Evolutionary conservation across 2,329 filamentous ascomycete genomes (phyloP).

Genomic region (Orbilia oligospora): DNA sequence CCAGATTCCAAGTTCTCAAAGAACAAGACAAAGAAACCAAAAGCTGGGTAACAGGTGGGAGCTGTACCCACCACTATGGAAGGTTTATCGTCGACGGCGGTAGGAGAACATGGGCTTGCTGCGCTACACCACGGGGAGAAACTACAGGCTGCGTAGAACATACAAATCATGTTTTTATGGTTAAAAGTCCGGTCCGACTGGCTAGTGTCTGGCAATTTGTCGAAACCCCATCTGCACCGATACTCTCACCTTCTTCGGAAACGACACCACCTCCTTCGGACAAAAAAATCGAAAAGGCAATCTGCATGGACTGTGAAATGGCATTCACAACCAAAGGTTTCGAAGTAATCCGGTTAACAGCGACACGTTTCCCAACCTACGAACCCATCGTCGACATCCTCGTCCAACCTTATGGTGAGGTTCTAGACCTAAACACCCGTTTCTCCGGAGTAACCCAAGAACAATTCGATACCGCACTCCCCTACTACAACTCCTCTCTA

Average conservation of each 20-base stretch:
- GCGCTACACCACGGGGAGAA: constrained; percentile 80
- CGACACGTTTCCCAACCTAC: constrained; percentile 86
- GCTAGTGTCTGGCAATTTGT: constrained; percentile 82
- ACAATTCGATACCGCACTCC: constrained; percentile 78
- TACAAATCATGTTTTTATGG: constrained; percentile 88
- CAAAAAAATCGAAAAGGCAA: constrained; percentile 70
- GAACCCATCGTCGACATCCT: constrained; percentile 84
- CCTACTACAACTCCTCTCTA: constrained; percentile 65
- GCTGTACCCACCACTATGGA: constrained; percentile 85
- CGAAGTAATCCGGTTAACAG: constrained; percentile 90
- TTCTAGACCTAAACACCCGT: constrained; percentile 90
- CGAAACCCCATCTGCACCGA: constrained; percentile 73
- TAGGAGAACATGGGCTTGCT: constrained; percentile 81
- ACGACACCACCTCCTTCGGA: constrained; percentile 57
- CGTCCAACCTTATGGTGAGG: constrained; percentile 84
- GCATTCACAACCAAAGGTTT: constrained; percentile 90
- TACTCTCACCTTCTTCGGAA: constrained; percentile 12
- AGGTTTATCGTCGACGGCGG: constrained; percentile 70
- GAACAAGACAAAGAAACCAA: constrained; percentile 81
- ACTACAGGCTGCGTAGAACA: constrained; percentile 80
- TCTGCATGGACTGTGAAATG: constrained; percentile 98
- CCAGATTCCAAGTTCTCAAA: constrained; percentile 90
- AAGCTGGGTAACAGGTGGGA: constrained; percentile 80
- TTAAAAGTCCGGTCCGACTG: constrained; percentile 80
- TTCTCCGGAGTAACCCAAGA: constrained; percentile 89